These are phyloP conservation scores for Botrytis paeoniae DNA, from an alignment of 2,329 filamentous ascomycete genomes.

Conservation along the genomic window DNA sequence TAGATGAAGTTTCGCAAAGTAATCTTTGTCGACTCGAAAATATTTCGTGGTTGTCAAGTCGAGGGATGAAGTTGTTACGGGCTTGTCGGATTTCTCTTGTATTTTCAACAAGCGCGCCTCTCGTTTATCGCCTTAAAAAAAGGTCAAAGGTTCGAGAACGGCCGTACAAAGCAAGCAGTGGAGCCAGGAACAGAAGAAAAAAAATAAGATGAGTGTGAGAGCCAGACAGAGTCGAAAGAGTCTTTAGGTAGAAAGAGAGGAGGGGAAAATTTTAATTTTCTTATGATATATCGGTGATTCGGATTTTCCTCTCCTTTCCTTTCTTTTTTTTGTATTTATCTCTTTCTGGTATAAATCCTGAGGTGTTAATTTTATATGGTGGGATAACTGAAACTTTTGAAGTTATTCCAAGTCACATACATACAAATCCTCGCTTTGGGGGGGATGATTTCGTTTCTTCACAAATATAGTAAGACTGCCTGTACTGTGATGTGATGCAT, in stretches of 20 bases:
- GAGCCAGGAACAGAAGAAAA: slow-evolving; percentile 13
- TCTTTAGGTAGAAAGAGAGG: background rate
- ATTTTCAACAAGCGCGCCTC: slow-evolving; percentile 16
- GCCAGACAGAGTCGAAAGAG: background rate
- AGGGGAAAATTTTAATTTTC: background rate
- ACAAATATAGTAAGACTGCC: background rate
- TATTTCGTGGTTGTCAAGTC: slow-evolving; percentile 5
- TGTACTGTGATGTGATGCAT: background rate
- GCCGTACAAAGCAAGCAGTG: slow-evolving; percentile 13
- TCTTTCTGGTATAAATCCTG: background rate
- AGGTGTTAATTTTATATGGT: background rate
- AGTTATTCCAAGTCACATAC: background rate
- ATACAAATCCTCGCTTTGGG: background rate
- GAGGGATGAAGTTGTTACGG: slow-evolving; percentile 17
- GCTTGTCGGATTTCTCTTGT: slow-evolving; percentile 16
- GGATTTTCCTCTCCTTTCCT: background rate
- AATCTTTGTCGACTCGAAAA: slow-evolving; percentile 1
- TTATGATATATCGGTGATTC: slow-evolving; percentile 1
- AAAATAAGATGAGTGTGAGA: background rate
- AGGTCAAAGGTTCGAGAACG: slow-evolving; percentile 18
- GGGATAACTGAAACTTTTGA: background rate
- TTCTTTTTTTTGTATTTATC: background rate
- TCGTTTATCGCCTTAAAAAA: slow-evolving; percentile 16
- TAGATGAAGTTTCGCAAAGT: background rate
- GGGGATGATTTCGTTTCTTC: background rate